These are phyloP conservation scores for Trypanosoma congolense DNA, from an alignment of 208 protist species.

Conservation along the genomic window DNA sequence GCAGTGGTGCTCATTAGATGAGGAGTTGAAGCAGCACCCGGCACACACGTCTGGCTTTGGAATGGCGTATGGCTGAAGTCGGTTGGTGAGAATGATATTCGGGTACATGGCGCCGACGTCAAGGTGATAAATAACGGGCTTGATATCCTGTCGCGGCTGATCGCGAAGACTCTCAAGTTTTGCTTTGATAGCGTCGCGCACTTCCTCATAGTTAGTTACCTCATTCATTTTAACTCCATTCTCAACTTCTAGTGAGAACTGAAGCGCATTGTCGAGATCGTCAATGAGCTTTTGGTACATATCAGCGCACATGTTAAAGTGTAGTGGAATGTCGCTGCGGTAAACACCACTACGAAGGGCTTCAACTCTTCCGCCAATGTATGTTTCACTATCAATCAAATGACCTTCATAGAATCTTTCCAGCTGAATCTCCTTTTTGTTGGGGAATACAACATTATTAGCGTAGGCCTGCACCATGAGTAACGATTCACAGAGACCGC, in stretches of 20 bases:
- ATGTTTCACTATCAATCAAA: conserved; percentile 98
- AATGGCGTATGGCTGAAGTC: conserved; percentile 97
- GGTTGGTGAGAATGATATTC: conserved; percentile 99
- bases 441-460: conserved; percentile 98
- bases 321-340: conserved; percentile 93
- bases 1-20: conserved; percentile 92
- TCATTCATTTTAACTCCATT: conserved; percentile 80
- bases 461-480: conserved; percentile 97
- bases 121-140: conserved; percentile 99
- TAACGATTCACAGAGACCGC: conserved; percentile 98
- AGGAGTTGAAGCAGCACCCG: conserved; percentile 96
- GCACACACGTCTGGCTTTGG: conserved; percentile 95
- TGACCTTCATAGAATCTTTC: conserved; percentile 96
- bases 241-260: conserved; percentile 91
- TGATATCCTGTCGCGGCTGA: conserved; percentile 64
- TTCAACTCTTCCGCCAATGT: conserved; percentile 97
- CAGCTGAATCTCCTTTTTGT: conserved; percentile 94
- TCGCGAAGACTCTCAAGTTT: conserved; percentile 88
- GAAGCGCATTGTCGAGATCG: conserved; percentile 88
- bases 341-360: conserved; percentile 95
- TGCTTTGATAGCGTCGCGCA: conserved; percentile 53
- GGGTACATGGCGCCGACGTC: conserved; percentile 99
- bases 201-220: conserved; percentile 93
- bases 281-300: conserved; percentile 93
- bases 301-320: conserved; percentile 92